phyloP scores from a whole-genome alignment of 768 basidiomycete species.

The Sistotremastrum niveocremeum region DNA sequence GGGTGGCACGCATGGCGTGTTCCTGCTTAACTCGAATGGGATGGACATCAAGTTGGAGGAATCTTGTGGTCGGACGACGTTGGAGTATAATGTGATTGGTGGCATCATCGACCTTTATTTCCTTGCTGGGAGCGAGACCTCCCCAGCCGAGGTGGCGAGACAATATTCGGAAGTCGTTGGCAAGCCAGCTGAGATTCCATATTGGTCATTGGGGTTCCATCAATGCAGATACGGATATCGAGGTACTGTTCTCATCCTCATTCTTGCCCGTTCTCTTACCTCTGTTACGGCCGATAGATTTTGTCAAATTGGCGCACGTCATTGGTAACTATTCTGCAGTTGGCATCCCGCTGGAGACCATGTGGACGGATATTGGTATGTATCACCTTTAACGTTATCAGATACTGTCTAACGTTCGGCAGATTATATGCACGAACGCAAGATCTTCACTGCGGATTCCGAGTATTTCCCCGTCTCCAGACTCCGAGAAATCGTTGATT shows the following conservation, averaged over 20 bases:
- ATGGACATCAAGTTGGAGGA: conserved; percentile 62
- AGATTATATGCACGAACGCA: conserved; percentile 54
- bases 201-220: conserved; percentile 63
- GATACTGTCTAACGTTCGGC: not conserved
- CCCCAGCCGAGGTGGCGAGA: conserved; percentile 42
- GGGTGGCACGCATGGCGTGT: conserved; percentile 56
- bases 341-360: conserved; percentile 56
- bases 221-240: conserved; percentile 62
- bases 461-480: conserved; percentile 49
- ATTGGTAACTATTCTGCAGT: conserved; percentile 48
- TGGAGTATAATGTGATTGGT: conserved; percentile 70
- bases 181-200: conserved; percentile 55
- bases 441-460: conserved; percentile 57
- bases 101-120: conserved; percentile 73
- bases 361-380: conserved; percentile 68
- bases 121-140: conserved; percentile 47
- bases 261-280: not conserved
- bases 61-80: conserved; percentile 19
- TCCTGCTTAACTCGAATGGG: conserved; percentile 56
- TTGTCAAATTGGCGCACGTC: conserved; percentile 46
- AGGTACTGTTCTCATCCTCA: conserved; percentile 21
- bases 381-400: not conserved
- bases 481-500: conserved; percentile 52
- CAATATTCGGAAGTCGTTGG: conserved; percentile 63
- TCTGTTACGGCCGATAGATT: conserved; percentile 25